Evolutionary conservation across 1,284 basidiomycete genomes (phyloP), one percentile per base, ranked within the genome.

Genomic region (Anthracocystis setariae): DNA sequence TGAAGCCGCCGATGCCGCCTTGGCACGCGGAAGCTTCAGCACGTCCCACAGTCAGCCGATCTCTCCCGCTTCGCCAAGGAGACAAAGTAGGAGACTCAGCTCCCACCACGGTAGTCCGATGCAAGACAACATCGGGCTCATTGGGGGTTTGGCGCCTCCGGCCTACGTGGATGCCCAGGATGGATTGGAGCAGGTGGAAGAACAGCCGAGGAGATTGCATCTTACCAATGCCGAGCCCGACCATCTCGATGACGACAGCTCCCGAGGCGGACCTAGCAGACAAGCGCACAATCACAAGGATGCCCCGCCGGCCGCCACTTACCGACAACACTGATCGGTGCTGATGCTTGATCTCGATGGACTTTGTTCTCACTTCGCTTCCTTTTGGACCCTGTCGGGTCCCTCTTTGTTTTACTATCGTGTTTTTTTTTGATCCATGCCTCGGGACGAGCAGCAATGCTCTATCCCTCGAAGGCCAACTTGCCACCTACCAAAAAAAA

Each of bases 161-260:
- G 61, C 71, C 10, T 73, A 73, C 13, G 71, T 70, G 1, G 71
- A 70, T 37, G 71, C 71, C 3, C 57, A 60, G 25, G 66, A 70
- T 27, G 58, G 32, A 0, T 15, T 66, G 23, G 63, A 72, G 33
- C 59, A 72, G 48, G 43, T 72, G 3, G 45, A 50, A 3, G 47
- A 56, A 5, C 35, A 66, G 40, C 69, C 68, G 8, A 38, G 69
- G 15, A 46, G 69, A 18, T 32, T 72, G 35, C 63, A 60, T 32
- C 40, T 72, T 21, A 56, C 69, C 23, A 72, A 72, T 39, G 69
- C 69, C 2, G 69, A 72, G 43, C 69, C 69, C 2, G 63, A 72
- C 20, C 5, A 46, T 9, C 62, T 54, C 13, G 63, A 59, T 18
- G 69, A 61, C 27, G 62, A 66, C 32, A 62, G 55, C 24, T 61